Base-by-base conservation (phyloP, 176 grass and related monocot genomes). In the Paspalum vaginatum region DNA sequence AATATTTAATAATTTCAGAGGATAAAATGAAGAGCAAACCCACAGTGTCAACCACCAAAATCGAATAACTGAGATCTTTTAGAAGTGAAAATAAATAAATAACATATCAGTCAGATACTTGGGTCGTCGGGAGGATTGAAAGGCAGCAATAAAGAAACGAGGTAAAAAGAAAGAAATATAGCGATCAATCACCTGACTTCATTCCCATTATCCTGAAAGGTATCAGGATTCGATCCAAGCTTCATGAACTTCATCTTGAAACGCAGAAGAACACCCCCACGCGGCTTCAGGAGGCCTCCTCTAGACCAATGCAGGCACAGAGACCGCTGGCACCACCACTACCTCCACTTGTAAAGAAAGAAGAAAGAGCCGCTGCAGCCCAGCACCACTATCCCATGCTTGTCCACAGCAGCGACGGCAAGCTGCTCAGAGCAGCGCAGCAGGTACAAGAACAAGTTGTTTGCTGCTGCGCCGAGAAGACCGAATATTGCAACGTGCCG, bases 181-280 rank as follows among this genome's bases (percentile, higher is more conserved):
- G 50, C 10, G n/a, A 59, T 18, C 5, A 82, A 66, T 87, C 78
- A 95, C 96, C 96, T 93, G 83, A 98, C 51, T 77, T 93, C 71
- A 57, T 87, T 91, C 44, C 88, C 96, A 74, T 91, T 90, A 8
- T 85, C 89, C 86, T 93, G 92, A 84, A 98, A 98, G 62, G 84
- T 91, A 80, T 98, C 96, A 63, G 92, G 92, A 21, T 89, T 98
- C 10, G 92, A 95, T 86, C 96, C 96, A 78, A 98, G 90, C 86
- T 98, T 98, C 96, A 98, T 95, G 83, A 98, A 98, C 90, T 98
- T 98, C 96, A 98, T 98, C 84, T 59, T 79, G 85, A 52, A 70
- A 80, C 44, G 68, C 53, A 59, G 46, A 72, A 83, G 65, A 22
- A 49, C 40, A 74, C 48, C 7, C 64, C 32, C 32, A 27, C 68